A percentile compares a stretch with the other conserved stretches of the same genome.
phyloP scores from a whole-genome alignment of 2,329 filamentous ascomycete genomes.

The Colletotrichum viniferum region DNA sequence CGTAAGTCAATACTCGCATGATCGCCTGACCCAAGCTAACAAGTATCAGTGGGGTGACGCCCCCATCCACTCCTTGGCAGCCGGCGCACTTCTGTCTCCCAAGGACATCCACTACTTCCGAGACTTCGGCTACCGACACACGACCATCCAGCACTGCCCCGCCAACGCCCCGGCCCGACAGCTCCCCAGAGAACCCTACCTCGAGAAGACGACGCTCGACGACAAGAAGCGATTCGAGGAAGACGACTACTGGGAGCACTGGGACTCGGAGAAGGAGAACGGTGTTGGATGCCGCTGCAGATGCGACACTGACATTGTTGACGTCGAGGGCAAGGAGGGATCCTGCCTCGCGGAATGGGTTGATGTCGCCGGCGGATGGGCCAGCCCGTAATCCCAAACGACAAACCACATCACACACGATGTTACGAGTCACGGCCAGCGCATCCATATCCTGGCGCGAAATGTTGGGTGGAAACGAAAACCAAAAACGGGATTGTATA shows the following conservation, averaged over 20 bases:
- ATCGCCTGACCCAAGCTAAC: conserved; percentile 35
- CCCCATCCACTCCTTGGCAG: conserved; percentile 95
- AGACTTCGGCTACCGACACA: conserved; percentile 97
- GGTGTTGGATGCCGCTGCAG: conserved; percentile 95
- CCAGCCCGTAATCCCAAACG: conserved; percentile 45
- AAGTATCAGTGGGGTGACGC: conserved; percentile 90
- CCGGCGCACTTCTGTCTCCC: conserved; percentile 81
- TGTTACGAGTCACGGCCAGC: conserved; percentile 16
- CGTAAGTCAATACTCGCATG: conserved; percentile 55
- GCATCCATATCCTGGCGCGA: not conserved
- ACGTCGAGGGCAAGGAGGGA: conserved; percentile 96
- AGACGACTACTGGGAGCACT: conserved; percentile 93
- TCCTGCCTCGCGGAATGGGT: conserved; percentile 97
- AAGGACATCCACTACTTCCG: conserved; percentile 97
- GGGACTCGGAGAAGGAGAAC: conserved; percentile 89
- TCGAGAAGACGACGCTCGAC: conserved; percentile 81
- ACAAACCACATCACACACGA: conserved; percentile 1
- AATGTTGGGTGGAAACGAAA: not conserved
- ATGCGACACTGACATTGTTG: conserved; percentile 96
- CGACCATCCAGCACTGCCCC: conserved; percentile 97
- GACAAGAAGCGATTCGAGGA: conserved; percentile 87
- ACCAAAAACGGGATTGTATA: conserved; percentile 14
- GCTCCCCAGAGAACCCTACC: conserved; percentile 77
- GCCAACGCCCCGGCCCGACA: conserved; percentile 92
- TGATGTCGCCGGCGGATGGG: conserved; percentile 94